Percentiles rank a stretch among this genome's conserved stretches.
phyloP scores from a whole-genome alignment of 345 rosid genomes.

The Sonneratia alba region DNA sequence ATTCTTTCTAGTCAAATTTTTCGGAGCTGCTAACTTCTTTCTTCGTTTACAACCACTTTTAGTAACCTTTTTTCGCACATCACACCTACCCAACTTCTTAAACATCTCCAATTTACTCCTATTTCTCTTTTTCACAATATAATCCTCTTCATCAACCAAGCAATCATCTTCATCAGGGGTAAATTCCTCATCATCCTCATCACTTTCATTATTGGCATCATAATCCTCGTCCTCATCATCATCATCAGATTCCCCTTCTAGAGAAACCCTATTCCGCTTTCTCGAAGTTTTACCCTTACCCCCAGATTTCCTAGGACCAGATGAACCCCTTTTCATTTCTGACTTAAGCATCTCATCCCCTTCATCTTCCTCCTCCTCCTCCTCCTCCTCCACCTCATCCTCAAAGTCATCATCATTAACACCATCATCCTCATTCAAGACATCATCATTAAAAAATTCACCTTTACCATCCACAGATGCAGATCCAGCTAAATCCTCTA shows the following conservation, averaged over 20 bases:
- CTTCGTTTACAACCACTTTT: slow-evolving; percentile 26
- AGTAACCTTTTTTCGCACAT: slow-evolving; percentile 23
- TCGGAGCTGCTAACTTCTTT: slow-evolving; percentile 31
- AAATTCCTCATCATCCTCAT: slow-evolving; percentile 35
- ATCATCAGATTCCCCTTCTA: slow-evolving; percentile 3
- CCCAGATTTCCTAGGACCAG: slow-evolving; percentile 12
- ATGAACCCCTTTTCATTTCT: slow-evolving; percentile 26
- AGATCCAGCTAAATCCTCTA: slow-evolving; percentile 14
- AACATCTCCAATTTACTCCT: slow-evolving; percentile 13
- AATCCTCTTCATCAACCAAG: slow-evolving; percentile 63
- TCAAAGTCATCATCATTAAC: slow-evolving; percentile 2
- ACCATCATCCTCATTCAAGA: neutral
- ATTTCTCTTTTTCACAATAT: slow-evolving; percentile 22
- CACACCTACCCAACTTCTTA: slow-evolving; percentile 20
- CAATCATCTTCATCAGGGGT: slow-evolving; percentile 56
- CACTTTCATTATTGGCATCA: slow-evolving; percentile 26
- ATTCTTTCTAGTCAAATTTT: slow-evolving; percentile 29
- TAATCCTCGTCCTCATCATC: slow-evolving; percentile 20
- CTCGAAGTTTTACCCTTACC: slow-evolving; percentile 13
- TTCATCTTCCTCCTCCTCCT: neutral
- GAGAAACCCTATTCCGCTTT: slow-evolving; percentile 16
- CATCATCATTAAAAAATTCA: slow-evolving; percentile 23
- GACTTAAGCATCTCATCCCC: slow-evolving; percentile 9
- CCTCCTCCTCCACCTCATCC: slow-evolving; percentile 1
- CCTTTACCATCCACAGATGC: slow-evolving; percentile 48